Evolutionary conservation across 495 filamentous ascomycete genomes (phyloP).

Genomic region (Sabuloglossum arenarium): DNA sequence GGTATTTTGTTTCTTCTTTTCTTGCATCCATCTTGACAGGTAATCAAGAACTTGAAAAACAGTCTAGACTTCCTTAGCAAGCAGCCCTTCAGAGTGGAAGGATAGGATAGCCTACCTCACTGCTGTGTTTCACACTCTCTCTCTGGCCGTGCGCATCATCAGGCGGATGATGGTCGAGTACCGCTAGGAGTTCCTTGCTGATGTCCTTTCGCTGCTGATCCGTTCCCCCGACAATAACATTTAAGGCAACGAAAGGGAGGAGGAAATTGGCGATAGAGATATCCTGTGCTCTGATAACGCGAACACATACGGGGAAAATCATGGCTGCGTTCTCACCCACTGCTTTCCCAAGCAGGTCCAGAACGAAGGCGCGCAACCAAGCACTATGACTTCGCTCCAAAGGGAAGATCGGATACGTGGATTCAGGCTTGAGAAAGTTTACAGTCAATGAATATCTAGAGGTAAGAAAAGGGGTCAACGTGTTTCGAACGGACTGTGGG

Average conservation of each 20-base stretch:
- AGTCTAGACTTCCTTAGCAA: slow-evolving; percentile 29
- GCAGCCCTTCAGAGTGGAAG: neutral
- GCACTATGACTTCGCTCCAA: slow-evolving; percentile 39
- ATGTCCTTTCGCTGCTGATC: slow-evolving; percentile 44
- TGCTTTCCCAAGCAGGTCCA: slow-evolving; percentile 57
- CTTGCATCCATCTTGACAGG: slow-evolving; percentile 69
- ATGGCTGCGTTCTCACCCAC: slow-evolving; percentile 44
- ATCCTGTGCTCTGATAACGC: slow-evolving; percentile 65
- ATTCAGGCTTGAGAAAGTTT: slow-evolving; percentile 25
- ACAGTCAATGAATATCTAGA: slow-evolving; percentile 59
- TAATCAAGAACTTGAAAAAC: slow-evolving; percentile 87
- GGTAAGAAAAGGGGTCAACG: slow-evolving; percentile 62
- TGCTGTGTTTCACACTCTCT: slow-evolving; percentile 59
- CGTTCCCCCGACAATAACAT: slow-evolving; percentile 50
- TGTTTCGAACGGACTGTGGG: slow-evolving; percentile 51
- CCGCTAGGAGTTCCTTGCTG: slow-evolving; percentile 42
- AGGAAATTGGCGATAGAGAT: slow-evolving; percentile 67
- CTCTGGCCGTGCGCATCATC: slow-evolving; percentile 27
- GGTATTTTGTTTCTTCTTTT: slow-evolving; percentile 41
- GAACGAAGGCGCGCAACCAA: slow-evolving; percentile 64
- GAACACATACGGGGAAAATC: slow-evolving; percentile 60
- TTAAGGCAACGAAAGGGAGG: slow-evolving; percentile 63
- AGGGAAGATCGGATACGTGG: slow-evolving; percentile 59
- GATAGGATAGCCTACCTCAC: slow-evolving; percentile 39
- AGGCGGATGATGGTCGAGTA: slow-evolving; percentile 41